Conservation (phyloP, 257 asterid species). For the Fraxinus americana region DNA sequence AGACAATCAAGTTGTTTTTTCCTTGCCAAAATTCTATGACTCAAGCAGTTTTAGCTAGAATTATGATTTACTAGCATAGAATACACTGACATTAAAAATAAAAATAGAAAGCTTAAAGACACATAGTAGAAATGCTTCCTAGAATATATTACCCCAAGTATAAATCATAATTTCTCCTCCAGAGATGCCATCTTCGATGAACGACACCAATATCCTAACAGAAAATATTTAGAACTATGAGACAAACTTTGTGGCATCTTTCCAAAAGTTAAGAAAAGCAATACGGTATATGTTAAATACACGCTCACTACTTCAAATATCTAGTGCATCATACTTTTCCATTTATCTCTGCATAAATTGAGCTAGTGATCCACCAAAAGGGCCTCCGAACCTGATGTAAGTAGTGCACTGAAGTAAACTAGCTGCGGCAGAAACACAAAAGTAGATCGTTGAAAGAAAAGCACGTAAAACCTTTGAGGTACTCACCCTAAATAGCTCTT, state of each 20-base stretch:
- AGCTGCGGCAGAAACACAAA: slow-evolving; percentile 20
- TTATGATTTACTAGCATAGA: slow-evolving; percentile 1
- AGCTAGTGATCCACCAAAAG: slow-evolving; percentile 98
- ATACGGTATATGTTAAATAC: slow-evolving; percentile 6
- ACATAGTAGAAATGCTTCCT: slow-evolving; percentile 9
- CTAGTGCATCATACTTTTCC: slow-evolving; percentile 59
- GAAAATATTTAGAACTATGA: slow-evolving; percentile 7
- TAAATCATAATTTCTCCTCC: slow-evolving; percentile 92
- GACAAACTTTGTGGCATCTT: not conserved
- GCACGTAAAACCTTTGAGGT: slow-evolving; percentile 17
- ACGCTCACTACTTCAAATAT: not conserved
- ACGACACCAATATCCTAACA: slow-evolving; percentile 93
- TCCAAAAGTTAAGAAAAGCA: slow-evolving; percentile 10
- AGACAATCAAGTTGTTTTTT: slow-evolving; percentile 4
- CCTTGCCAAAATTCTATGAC: slow-evolving; percentile 1
- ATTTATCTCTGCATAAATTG: slow-evolving; percentile 89
- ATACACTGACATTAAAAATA: slow-evolving; percentile 1
- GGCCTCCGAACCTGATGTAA: slow-evolving; percentile 82
- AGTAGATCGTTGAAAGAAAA: slow-evolving; percentile 16
- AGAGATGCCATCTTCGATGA: slow-evolving; percentile 98
- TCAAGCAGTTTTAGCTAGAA: slow-evolving; percentile 7
- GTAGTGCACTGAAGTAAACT: slow-evolving; percentile 26
- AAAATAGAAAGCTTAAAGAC: not conserved
- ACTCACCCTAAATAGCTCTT: slow-evolving; percentile 81
- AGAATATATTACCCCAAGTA: slow-evolving; percentile 77